Base-by-base conservation (phyloP, 2,329 filamentous ascomycete genomes). In the Aspergillus tamarii region DNA sequence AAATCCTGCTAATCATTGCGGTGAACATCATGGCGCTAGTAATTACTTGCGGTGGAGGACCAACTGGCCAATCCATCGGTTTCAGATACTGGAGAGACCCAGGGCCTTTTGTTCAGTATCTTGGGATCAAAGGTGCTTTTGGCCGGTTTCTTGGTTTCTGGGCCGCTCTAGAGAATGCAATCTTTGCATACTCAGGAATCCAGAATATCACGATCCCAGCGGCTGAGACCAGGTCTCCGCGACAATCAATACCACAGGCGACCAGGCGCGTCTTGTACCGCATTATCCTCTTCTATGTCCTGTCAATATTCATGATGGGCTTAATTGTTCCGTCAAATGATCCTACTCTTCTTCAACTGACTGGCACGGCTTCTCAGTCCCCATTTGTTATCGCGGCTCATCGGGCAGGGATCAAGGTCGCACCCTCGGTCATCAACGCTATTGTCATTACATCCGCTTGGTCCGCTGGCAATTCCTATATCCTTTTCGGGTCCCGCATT, bases 361-460 rank as follows among this genome's bases (percentile, higher is more conserved):
- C 68, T 1, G 66, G 64, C 4, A 82, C 69, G 72, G 74, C 76
- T 14, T 62, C 71, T 2, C 66, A 69, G 30, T 80, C 77, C 52
- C 89, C 89, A 12, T 92, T 89, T 70, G 90, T 94, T 64, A 91
- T 93, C 66, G 91, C 90, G 26, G 88, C 89, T 48, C 83, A 85
- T 11, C 84, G 87, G 34, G 91, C 90, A 2, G 87, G 89, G 0
- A 88, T 93, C 63, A 83, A 81, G 6, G 88, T 84, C 9, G 84
- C 93, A 5, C 89, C 90, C 0, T 88, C 87, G 8, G 85, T 94
- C 62, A 88, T 94, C 77, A 94, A 94, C 74, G 90, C 90, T 43
- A 83, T 93, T 28, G 88, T 94, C 69, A 83, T 93, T 67, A 91
- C 88, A 0, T 90, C 89, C 0, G 90, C 89, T 0, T 89, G 87